Evolutionary conservation across 2,329 filamentous ascomycete species (phyloP), one percentile per base, ranked within the genome.

Genomic region (Lachnellula cervina): DNA sequence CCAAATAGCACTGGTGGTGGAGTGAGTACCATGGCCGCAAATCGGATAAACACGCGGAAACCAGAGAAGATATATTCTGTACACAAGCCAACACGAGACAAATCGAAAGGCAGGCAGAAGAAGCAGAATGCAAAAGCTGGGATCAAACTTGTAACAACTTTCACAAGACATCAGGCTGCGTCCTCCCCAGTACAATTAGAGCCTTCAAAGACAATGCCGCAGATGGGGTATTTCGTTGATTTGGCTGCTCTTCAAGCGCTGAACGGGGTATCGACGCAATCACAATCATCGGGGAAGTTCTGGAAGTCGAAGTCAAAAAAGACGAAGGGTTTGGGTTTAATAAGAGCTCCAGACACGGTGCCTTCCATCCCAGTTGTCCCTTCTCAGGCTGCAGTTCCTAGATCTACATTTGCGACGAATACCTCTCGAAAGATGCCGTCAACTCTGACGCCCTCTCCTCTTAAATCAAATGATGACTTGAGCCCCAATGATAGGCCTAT

Each of bases 401-500:
- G 34, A 17, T 5, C 28, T 28, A 21, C 34, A 28, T 43, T 21
- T n/a, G 17, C 17, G 7, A 44, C 17, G 37, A 48, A 37, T 25
- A 7, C n/a, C 49, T 42, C 35, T 21, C 17, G 19, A 25, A 19
- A 34, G 7, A 46, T 16, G 13, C n/a, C 5, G 16, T 52, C 35
- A 32, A 43, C 21, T 48, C 54, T 57, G 23, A 51, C 47, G 32
- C 57, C 54, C 38, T 53, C 59, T 47, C 51, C 54, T 14, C 35
- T 61, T 16, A 64, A 59, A 23, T 43, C 55, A 17, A 56, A 38
- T 14, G 61, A 61, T 55, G 82, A 83, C 58, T 75, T 89, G 4
- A 89, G 87, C 14, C 87, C 87, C 0, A 81, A 80, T 56, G 83
- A 87, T 63, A 77, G 83, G n/a, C 84, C 84, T 1, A 90, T 90